These are phyloP conservation scores for Sclerotinia borealis DNA, from an alignment of 2,329 filamentous ascomycete genomes.

Conservation along the genomic window DNA sequence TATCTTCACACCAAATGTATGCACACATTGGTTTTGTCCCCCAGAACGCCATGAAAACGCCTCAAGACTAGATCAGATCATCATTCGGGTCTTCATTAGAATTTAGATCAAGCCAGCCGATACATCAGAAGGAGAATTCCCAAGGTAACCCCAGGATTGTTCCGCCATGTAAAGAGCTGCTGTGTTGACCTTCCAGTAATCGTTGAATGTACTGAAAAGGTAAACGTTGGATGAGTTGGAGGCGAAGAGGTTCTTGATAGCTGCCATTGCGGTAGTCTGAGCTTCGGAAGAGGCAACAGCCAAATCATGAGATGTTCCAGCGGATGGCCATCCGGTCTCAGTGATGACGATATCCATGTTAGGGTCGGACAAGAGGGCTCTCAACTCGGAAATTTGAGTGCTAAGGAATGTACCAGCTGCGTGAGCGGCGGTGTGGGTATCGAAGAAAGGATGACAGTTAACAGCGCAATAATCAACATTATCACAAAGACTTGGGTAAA, in stretches of 20 bases:
- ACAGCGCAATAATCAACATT: conserved; percentile 66
- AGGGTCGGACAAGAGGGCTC: conserved; percentile 36
- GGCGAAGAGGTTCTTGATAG: conserved; percentile 55
- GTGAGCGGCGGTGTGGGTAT: conserved; percentile 51
- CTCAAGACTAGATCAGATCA: neutral
- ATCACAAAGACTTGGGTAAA: conserved; percentile 63
- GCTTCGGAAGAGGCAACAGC: conserved; percentile 65
- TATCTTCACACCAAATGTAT: conserved; percentile 8
- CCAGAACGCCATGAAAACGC: conserved; percentile 3
- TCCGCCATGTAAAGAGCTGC: conserved; percentile 62
- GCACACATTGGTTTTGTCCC: conserved; percentile 1
- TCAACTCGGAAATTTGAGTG: conserved; percentile 44
- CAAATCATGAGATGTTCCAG: conserved; percentile 56
- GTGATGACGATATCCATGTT: conserved; percentile 65
- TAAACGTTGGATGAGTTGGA: conserved; percentile 49
- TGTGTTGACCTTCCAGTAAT: conserved; percentile 67
- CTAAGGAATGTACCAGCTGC: conserved; percentile 63
- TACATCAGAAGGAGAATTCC: conserved; percentile 23
- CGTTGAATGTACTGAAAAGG: conserved; percentile 75
- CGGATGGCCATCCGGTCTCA: conserved; percentile 78
- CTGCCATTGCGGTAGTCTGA: conserved; percentile 59
- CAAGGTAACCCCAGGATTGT: conserved; percentile 67
- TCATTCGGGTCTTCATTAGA: neutral
- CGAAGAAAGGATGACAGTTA: conserved; percentile 83
- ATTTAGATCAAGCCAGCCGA: conserved; percentile 12